phyloP scores from a whole-genome alignment of 441 rosid species.

The Euphorbia corollata region DNA sequence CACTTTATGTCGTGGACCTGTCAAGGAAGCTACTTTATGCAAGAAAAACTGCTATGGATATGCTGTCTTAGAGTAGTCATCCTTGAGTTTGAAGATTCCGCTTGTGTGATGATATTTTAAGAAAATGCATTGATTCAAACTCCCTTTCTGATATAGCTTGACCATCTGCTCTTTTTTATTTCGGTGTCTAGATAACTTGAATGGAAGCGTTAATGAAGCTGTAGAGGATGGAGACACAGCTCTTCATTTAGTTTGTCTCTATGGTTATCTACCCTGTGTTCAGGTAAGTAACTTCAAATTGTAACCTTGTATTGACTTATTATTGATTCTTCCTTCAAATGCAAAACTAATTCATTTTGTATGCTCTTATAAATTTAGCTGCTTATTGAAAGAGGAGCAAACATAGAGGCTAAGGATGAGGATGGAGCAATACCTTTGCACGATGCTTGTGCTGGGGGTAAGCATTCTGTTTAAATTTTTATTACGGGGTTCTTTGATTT shows the following conservation, averaged over 20 bases:
- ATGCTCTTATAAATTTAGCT: constrained; percentile 35
- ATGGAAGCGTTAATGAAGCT: constrained; percentile 65
- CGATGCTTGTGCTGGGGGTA: constrained; percentile 89
- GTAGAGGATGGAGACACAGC: constrained; percentile 81
- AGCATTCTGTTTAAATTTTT: constrained; percentile 8
- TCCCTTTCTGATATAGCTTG: neutral
- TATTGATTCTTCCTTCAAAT: neutral
- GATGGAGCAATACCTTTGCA: constrained; percentile 84
- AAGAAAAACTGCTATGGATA: neutral
- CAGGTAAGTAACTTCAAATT: constrained; percentile 38
- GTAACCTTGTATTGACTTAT: constrained; percentile 1
- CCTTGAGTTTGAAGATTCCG: neutral
- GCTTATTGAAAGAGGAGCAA: constrained; percentile 79
- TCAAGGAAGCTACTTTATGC: neutral
- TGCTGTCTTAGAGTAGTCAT: neutral
- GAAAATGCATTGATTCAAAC: neutral
- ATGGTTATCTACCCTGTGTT: constrained; percentile 75
- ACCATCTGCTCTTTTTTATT: neutral
- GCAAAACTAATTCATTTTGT: neutral
- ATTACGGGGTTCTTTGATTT: neutral
- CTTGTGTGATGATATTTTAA: neutral
- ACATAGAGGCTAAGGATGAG: constrained; percentile 74
- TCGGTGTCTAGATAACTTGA: constrained; percentile 45
- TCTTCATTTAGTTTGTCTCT: constrained; percentile 78
- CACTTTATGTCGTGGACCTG: neutral